phyloP scores from a whole-genome alignment of 148 eudicot species.

The Rhododendron molle region DNA sequence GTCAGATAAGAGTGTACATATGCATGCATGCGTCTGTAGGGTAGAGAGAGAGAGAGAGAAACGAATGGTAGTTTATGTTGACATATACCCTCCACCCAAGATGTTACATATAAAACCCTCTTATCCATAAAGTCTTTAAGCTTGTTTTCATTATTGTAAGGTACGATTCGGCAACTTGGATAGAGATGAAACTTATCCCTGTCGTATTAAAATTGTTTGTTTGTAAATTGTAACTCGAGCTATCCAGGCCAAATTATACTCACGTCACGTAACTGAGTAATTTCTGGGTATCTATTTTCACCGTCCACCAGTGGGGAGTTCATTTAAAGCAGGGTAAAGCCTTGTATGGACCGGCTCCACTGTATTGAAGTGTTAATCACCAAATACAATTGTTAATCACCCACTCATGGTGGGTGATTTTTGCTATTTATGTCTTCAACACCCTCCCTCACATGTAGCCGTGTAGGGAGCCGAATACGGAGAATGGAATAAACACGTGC shows the following conservation, averaged over 20 bases:
- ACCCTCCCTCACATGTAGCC: background rate
- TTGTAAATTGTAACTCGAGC: background rate
- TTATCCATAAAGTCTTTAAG: too few relatives aligned
- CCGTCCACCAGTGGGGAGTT: background rate
- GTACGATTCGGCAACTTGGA: background rate
- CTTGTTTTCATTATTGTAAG: background rate
- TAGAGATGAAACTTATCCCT: background rate
- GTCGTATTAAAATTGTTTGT: background rate
- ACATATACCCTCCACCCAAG: background rate
- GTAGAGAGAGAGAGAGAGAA: too few relatives aligned
- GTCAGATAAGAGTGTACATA: too few relatives aligned
- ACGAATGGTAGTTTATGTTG: background rate
- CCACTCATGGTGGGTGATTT: background rate
- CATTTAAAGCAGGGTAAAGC: background rate
- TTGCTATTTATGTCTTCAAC: background rate
- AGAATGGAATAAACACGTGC: background rate
- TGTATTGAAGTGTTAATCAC: background rate
- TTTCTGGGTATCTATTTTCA: background rate
- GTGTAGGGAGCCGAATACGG: background rate
- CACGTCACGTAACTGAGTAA: background rate
- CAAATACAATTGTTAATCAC: background rate
- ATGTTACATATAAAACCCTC: too few relatives aligned
- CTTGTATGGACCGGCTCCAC: background rate
- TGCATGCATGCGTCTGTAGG: too few relatives aligned
- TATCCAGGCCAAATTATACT: background rate